Conservation (phyloP, 495 filamentous ascomycete species). For the Annulohypoxylon stygium region DNA sequence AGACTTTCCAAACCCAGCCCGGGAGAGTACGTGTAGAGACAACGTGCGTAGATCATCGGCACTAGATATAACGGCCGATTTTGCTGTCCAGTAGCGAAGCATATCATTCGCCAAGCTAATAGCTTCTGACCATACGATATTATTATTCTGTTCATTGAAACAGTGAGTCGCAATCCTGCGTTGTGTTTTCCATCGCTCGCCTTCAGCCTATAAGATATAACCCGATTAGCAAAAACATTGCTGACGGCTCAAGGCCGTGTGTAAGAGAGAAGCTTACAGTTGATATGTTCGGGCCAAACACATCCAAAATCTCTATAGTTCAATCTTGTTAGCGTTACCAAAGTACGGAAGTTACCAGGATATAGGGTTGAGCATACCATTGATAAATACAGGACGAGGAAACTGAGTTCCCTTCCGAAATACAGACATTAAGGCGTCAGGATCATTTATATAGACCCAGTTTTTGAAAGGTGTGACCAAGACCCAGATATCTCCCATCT, state of each 20-base stretch:
- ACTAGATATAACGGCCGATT: slow-evolving; percentile 40
- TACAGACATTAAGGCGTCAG: slow-evolving; percentile 54
- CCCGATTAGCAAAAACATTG: slow-evolving; percentile 1
- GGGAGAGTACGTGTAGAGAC: slow-evolving; percentile 61
- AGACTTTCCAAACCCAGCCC: slow-evolving; percentile 60
- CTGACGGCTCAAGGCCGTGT: not conserved
- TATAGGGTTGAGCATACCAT: slow-evolving; percentile 12
- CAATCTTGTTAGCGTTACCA: not conserved
- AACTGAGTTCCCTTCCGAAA: slow-evolving; percentile 59
- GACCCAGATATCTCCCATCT: slow-evolving; percentile 59
- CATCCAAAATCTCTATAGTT: slow-evolving; percentile 2
- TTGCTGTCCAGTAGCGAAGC: slow-evolving; percentile 57
- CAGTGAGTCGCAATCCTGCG: slow-evolving; percentile 57
- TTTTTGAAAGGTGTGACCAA: slow-evolving; percentile 59
- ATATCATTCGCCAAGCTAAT: slow-evolving; percentile 64
- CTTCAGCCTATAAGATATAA: slow-evolving; percentile 42
- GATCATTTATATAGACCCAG: slow-evolving; percentile 58
- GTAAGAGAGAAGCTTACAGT: slow-evolving; percentile 1
- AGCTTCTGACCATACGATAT: slow-evolving; percentile 61
- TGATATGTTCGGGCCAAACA: slow-evolving; percentile 23
- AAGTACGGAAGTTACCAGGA: not conserved
- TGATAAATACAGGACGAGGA: slow-evolving; percentile 56
- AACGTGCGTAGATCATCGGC: slow-evolving; percentile 60
- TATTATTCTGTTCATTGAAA: slow-evolving; percentile 66
- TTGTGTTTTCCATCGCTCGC: slow-evolving; percentile 61